phyloP scores from a whole-genome alignment of 1,139 yeast genomes.

The Saccharomyces hybrid region DNA sequence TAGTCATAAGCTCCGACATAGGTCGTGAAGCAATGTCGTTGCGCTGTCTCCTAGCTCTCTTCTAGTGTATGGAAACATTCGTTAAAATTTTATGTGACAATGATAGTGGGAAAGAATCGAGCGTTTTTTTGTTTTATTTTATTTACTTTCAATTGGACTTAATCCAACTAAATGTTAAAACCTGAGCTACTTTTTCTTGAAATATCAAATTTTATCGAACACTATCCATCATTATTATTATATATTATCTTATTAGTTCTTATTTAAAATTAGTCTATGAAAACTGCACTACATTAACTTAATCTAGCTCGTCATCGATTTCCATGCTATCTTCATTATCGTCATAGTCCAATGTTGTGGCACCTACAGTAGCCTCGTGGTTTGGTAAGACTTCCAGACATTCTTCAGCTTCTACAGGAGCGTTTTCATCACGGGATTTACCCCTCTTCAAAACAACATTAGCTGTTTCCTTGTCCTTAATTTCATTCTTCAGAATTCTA shows the following conservation, averaged over 20 bases:
- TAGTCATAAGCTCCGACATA: too few relatives aligned
- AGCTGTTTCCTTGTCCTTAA: conserved; percentile 80
- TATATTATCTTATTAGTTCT: too few relatives aligned
- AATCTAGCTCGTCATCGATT: conserved; percentile 14
- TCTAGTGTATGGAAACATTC: too few relatives aligned
- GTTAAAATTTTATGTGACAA: too few relatives aligned
- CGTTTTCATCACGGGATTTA: conserved; percentile 70
- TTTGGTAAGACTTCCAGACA: conserved; percentile 81
- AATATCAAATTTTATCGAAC: not conserved
- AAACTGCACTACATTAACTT: not conserved
- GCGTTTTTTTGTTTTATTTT: too few relatives aligned
- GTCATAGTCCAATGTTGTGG: conserved; percentile 37
- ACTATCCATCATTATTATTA: not conserved
- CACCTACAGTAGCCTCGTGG: conserved; percentile 53
- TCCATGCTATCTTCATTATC: conserved; percentile 32
- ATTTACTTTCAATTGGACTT: too few relatives aligned
- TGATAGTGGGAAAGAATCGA: too few relatives aligned
- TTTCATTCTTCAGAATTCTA: conserved; percentile 78
- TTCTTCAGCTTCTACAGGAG: conserved; percentile 45
- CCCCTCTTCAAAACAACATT: conserved; percentile 50
- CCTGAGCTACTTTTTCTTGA: too few relatives aligned
- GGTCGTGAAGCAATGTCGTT: too few relatives aligned
- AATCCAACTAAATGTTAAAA: not conserved
- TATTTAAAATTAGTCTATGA: not conserved
- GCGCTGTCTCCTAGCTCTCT: too few relatives aligned